Conservation (phyloP, 192 early-diverging fungal genomes). For the Coemansia sp. region DNA sequence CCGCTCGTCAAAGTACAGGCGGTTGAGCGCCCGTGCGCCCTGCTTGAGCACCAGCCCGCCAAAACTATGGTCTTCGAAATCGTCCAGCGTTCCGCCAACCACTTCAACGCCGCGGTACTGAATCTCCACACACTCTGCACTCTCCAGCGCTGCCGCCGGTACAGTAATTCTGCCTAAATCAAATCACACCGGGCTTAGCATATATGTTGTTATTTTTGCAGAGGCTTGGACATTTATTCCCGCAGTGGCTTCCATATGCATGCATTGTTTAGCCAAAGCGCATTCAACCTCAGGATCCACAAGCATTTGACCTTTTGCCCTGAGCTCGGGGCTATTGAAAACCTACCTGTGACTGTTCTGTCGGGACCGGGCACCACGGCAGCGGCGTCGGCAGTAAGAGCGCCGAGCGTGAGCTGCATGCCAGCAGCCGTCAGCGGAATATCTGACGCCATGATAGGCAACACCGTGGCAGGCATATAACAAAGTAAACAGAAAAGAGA, state of each 20-base stretch:
- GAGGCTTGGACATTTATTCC: neutral
- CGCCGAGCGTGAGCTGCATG: constrained; percentile 5
- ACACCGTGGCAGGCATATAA: too few relatives aligned
- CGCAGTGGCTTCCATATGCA: too few relatives aligned
- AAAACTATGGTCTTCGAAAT: constrained; percentile 30
- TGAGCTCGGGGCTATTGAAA: too few relatives aligned
- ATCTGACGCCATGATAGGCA: too few relatives aligned
- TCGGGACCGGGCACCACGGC: constrained; percentile 13
- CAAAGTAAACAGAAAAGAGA: too few relatives aligned
- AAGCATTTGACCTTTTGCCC: too few relatives aligned
- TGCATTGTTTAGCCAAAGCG: too few relatives aligned
- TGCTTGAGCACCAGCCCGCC: constrained; percentile 25
- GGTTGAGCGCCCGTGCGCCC: constrained; percentile 43
- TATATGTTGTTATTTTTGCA: neutral
- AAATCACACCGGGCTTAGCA: constrained; percentile 1
- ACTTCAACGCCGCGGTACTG: constrained; percentile 50
- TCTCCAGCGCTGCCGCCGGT: constrained; percentile 9
- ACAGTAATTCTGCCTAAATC: constrained; percentile 36
- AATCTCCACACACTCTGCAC: constrained; percentile 23
- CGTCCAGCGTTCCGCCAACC: constrained; percentile 44
- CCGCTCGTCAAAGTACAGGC: constrained; percentile 51
- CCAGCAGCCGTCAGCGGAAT: constrained; percentile 5
- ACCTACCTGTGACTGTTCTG: constrained; percentile 18
- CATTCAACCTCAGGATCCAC: too few relatives aligned
- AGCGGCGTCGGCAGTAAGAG: neutral